Base-by-base conservation (phyloP, 1,139 yeast genomes). In the Ogataea hybrid region DNA sequence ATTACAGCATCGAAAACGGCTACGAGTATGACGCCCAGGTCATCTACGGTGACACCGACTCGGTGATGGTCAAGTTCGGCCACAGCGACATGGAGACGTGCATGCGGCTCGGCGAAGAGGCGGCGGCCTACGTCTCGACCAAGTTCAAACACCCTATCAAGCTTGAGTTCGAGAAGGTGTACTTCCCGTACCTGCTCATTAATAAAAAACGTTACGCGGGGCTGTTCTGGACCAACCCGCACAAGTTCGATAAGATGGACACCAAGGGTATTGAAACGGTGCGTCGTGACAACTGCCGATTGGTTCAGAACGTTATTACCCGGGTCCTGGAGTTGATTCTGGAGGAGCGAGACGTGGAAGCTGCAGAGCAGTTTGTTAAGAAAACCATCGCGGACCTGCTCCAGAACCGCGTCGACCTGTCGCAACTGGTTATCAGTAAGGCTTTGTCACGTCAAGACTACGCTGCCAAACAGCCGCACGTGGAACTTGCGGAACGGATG, bases 241-340 rank as follows among this genome's bases (percentile, higher is more conserved):
- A 87, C 11, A 88, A 86, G 51, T 87, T 79, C 58, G 98, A 94
- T 63, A 94, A 92, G 65, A 84, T 94, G 92, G 99, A 94, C 63
- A 94, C 97, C 25, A 94, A 94, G 60, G 99, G 99, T 64, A 85
- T 94, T 50, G 99, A 95, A 58, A 92, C 98, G 0, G 98, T 94
- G 33, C 80, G 99, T 64, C 81, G 99, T 70, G 99, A 94, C 61
- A 94, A 95, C 55, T 94, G 99, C 64, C 77, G 96, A 35, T 70
- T 94, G 50, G 98, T 94, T 2, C 96, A 90, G 53, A 84, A 87
- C 57, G 97, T 94, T 22, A 87, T 94, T 63, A 95, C 96, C 21
- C 87, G 89, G 44, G 96, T 92, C 3, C 69, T 94, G 59, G 89
- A 87, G 51, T 77, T 78, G 52, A 88, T 94, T 47, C 69, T 94